Evolutionary conservation across 2,329 filamentous ascomycete genomes (phyloP), one percentile per base, ranked within the genome.

Genomic region (Escovopsis sp.): DNA sequence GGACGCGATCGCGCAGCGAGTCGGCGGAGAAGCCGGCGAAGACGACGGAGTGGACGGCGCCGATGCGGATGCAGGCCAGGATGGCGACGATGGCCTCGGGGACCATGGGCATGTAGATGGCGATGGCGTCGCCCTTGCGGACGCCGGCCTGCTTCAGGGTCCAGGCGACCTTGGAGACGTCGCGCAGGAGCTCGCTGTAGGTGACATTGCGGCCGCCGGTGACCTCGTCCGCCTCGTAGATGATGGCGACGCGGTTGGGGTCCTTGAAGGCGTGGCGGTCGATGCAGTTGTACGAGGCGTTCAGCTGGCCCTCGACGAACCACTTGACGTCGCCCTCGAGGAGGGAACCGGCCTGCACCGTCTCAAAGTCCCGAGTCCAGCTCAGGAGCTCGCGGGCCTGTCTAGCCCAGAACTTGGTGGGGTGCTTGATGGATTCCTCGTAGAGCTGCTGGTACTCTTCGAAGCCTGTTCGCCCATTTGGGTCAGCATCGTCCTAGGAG

Each of bases 51-150:
- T 98, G 90, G 16, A 98, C 72, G 28, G 90, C 90, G 42, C 90
- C 90, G 48, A 98, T 93, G 54, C 90, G 84, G 27, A 78, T 66
- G 59, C 87, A 92, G 41, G 90, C 90, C 38, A 98, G 69, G 59
- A 98, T 83, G 36, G 90, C 80, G 50, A 98, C 69, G 39, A 98
- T 51, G 6, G 90, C 90, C 61, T 98, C 88, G 37, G 90, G 90
- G 58, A 98, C 94, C 90, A 98, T 98, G 57, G 90, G 90, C 45
- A 98, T 65, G 66, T 98, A 98, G 46, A 98, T 82, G 43, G 86
- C 90, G 38, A 98, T 87, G 4, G 87, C 94, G 61, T 98, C 90
- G 37, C 90, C 90, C 69, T 94, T 96, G 66, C 80, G 77, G 41
- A 98, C 88, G 43, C 90, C 90, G 75, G 94, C 90, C 64, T 88